Percentiles rank a stretch among this genome's conserved stretches.
phyloP scores from a whole-genome alignment of 371 early-diverging fungal species.

The Chytridiales sp. region DNA sequence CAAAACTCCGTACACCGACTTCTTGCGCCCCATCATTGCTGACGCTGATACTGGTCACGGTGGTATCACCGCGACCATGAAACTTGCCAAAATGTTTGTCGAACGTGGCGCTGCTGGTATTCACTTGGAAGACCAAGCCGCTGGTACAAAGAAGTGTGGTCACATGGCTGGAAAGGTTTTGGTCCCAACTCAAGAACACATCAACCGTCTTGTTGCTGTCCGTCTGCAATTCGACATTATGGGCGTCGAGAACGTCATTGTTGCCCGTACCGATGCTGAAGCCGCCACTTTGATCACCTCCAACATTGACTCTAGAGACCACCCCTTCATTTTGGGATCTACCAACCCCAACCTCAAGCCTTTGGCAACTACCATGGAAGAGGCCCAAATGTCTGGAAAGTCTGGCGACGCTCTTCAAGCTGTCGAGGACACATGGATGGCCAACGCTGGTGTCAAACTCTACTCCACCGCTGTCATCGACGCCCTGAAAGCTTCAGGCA shows the following conservation, averaged over 20 bases:
- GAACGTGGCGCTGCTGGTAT: constrained; percentile 90
- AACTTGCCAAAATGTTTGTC: constrained; percentile 91
- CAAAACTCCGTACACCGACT: constrained; percentile 78
- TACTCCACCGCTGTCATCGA: constrained; percentile 83
- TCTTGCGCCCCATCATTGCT: constrained; percentile 93
- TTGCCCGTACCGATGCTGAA: constrained; percentile 97
- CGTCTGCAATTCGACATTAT: constrained; percentile 98
- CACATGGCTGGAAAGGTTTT: constrained; percentile 99
- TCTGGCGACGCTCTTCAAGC: constrained; percentile 74
- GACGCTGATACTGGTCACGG: constrained; percentile 98
- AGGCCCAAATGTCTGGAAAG: constrained; percentile 75
- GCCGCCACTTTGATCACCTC: constrained; percentile 94
- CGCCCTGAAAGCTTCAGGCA: constrained; percentile 62
- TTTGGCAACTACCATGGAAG: constrained; percentile 72
- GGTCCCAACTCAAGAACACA: constrained; percentile 95
- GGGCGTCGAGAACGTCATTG: constrained; percentile 93
- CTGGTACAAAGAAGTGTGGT: constrained; percentile 97
- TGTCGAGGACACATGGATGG: constrained; percentile 88
- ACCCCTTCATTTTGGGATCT: constrained; percentile 91
- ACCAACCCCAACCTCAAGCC: constrained; percentile 78
- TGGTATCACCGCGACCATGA: constrained; percentile 90
- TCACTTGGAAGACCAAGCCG: constrained; percentile 91
- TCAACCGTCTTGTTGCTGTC: constrained; percentile 93
- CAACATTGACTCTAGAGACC: constrained; percentile 96
- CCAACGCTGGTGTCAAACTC: constrained; percentile 78